Percentiles rank a stretch among this genome's conserved stretches.
These are phyloP conservation scores for Phaffomyces opuntiae DNA, from an alignment of 805 yeast species.

Conservation along the genomic window DNA sequence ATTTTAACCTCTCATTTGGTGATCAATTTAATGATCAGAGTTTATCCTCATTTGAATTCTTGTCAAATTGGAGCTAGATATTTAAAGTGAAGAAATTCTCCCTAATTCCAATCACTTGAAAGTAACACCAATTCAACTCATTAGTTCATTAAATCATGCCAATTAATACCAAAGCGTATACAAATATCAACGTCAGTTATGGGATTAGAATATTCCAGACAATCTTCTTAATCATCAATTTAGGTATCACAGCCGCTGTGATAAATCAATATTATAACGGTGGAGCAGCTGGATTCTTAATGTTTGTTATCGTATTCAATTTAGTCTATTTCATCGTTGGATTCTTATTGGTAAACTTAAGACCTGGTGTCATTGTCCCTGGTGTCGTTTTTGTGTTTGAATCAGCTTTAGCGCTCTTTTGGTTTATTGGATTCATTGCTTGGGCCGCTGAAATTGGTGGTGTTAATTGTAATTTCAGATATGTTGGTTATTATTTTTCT, in stretches of 20 bases:
- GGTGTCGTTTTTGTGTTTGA: slow-evolving; percentile 13
- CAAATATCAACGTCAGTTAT: slow-evolving; percentile 3
- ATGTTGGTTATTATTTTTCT: neutral
- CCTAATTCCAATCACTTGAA: too few species aligned
- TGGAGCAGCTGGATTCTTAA: slow-evolving; percentile 10
- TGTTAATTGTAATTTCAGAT: slow-evolving; percentile 4
- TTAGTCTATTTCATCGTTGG: slow-evolving; percentile 5
- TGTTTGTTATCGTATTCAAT: slow-evolving; percentile 10
- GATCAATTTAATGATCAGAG: too few species aligned
- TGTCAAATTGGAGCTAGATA: too few species aligned
- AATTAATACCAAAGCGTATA: neutral
- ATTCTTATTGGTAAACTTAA: slow-evolving; percentile 1
- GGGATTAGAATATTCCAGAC: slow-evolving; percentile 11
- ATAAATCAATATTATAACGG: slow-evolving; percentile 3
- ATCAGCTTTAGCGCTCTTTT: slow-evolving; percentile 7
- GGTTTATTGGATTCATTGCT: slow-evolving; percentile 17
- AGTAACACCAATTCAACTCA: too few species aligned
- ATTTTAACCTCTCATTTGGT: too few species aligned
- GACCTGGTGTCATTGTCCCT: slow-evolving; percentile 5
- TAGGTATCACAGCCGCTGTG: slow-evolving; percentile 9
- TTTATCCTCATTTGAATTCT: too few species aligned
- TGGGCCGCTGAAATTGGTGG: slow-evolving; percentile 13
- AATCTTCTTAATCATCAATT: slow-evolving; percentile 10
- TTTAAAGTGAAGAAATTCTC: too few species aligned
- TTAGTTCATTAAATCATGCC: neutral